Evolutionary conservation across 441 rosid species (phyloP).

Genomic region (Biscutella laevigata): DNA sequence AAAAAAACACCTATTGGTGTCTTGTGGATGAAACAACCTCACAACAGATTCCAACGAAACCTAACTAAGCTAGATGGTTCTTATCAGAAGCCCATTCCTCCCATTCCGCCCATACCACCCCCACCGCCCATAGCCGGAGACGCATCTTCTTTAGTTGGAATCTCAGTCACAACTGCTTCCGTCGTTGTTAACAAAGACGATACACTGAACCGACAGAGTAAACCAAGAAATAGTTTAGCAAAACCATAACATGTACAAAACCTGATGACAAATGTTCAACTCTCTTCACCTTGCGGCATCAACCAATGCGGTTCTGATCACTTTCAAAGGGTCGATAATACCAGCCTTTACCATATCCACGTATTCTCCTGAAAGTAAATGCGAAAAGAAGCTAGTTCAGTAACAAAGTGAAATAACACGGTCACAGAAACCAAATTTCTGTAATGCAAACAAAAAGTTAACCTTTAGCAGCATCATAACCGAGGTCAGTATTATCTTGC

Average conservation of each 20-base stretch:
- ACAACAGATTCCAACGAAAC: conserved; percentile 7
- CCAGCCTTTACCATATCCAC: conserved; percentile 63
- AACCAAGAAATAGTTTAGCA: not conserved
- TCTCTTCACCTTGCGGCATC: conserved; percentile 52
- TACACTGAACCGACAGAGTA: conserved; percentile 26
- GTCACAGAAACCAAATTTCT: not conserved
- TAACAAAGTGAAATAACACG: not conserved
- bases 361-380: conserved; percentile 42
- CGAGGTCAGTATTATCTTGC: conserved; percentile 64
- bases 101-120: conserved; percentile 39
- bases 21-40: conserved; percentile 10
- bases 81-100: conserved; percentile 37
- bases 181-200: conserved; percentile 55
- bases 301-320: conserved; percentile 57
- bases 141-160: conserved; percentile 41
- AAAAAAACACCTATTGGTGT: not conserved
- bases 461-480: conserved; percentile 95
- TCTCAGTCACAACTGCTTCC: conserved; percentile 45
- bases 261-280: not conserved
- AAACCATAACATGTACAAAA: not conserved
- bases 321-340: conserved; percentile 62
- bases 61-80: not conserved
- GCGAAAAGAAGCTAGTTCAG: not conserved
- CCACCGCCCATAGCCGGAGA: conserved; percentile 30
- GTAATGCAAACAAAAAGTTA: not conserved